Evolutionary conservation across 2,329 filamentous ascomycete species (phyloP), one percentile per base, ranked within the genome.

Genomic region (Phaeosphaeria sp.): DNA sequence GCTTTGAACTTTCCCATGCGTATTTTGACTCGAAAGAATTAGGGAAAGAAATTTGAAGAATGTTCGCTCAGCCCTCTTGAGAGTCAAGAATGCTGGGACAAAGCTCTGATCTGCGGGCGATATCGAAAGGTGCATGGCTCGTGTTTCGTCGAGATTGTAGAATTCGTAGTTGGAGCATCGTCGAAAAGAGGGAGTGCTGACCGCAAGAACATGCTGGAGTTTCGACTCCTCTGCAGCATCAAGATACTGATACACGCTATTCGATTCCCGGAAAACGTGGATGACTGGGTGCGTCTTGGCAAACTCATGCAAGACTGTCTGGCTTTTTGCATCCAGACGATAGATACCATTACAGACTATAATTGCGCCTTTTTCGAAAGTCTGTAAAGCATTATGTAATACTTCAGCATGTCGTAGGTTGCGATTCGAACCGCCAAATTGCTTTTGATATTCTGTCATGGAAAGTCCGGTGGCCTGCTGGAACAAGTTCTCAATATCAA

Each of bases 91-190:
- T 0, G 87, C 86, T 2, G 86, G 84, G 3, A 73, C 66, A 0
- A 76, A 80, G 1, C 79, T 77, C 50, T 72, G 67, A 30, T 74
- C 64, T 25, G 62, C 68, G 22, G 67, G 71, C 15, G 57, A 60
- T 17, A 70, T 59, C 1, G 66, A 72, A 18, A 63, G 57, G 25
- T 65, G 59, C 7, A 62, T 53, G 11, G 64, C 65, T 48, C 67
- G 66, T 33, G 68, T 80, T 68, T 91, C 89, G 1, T 88, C 88
- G 17, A 90, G 79, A 65, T 92, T 92, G 80, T 89, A 91, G 72
- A 91, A 93, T 68, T 93, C 90, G 60, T 90, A 84, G 65, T 91
- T 92, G 6, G 88, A 88, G 69, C 88, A 90, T 2, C 82, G 81
- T 50, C 88, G 81, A 66, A 90, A 88, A 13, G 89, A 83, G 2